Evolutionary conservation across 108 stramenopile species (phyloP), one percentile per base, ranked within the genome.

Genomic region (Skeletonema potamos): DNA sequence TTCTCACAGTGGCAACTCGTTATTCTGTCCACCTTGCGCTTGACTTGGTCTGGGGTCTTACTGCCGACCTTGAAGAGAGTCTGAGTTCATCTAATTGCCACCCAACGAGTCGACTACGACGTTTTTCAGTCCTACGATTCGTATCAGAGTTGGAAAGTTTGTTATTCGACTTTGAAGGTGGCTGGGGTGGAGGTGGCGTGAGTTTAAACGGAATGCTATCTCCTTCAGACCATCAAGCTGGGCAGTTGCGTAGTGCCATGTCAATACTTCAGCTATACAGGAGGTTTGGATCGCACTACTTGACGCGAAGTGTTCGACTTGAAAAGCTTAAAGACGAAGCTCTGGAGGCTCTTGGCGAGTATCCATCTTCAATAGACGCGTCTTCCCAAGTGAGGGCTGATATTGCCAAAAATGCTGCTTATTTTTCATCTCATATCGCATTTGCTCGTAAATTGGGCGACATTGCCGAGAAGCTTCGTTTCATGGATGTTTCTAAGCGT

Each of bases 181-280:
- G 93, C 0, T 94, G 90, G 90, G 93, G 91, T 68, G 91, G 93
- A 43, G 93, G 93, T 15, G 72, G 85, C 5, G 93, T 94, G 6
- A 82, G 87, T 48, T 70, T 92, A 18, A 80, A 89, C 7, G 76
- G 82, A 27, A 89, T 89, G 79, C 33, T 92, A 24, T 70, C 83
- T 6, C 88, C 93, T 3, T 85, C 86, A 24, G 66, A 78, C 10
- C 86, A 92, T 75, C 93, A 94, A 72, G 71, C 87, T n/a, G 66
- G 62, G 10, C 57, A 90, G 30, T 68, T 94, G 9, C 73, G 85
- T 41, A 62, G 71, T 43, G 77, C 76, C 17, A 89, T 94, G 74
- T 73, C 58, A n/a, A 27, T 81, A 8, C 79, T 94, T 39, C 90
- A 92, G 58, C 64, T 73, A 1, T 77, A 78, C 18, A 83, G 93